A percentile compares a stretch with the other conserved stretches of the same genome.
phyloP scores from a whole-genome alignment of 2,329 filamentous ascomycete genomes.

The Aspergillus sergii region DNA sequence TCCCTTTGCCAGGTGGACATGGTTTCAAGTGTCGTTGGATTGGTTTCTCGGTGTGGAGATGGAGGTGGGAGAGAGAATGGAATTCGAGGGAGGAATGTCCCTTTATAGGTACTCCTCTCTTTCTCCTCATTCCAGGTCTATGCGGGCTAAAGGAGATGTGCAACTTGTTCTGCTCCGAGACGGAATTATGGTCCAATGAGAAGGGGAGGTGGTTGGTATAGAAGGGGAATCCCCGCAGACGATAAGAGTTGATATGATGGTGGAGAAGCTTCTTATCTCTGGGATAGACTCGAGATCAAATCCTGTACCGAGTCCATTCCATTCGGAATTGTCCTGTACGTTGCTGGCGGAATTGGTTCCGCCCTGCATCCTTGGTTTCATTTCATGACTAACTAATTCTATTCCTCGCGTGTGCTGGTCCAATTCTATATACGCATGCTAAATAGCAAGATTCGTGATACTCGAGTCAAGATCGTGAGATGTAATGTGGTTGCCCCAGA shows the following conservation, averaged over 20 bases:
- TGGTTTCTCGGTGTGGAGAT: background rate
- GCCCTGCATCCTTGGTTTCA: background rate
- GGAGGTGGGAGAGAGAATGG: background rate
- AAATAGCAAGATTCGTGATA: constrained; percentile 4
- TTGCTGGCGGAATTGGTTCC: background rate
- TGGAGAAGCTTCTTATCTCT: background rate
- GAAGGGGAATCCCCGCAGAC: background rate
- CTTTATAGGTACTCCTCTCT: background rate
- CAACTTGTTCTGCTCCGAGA: background rate
- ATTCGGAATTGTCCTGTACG: too few relatives aligned
- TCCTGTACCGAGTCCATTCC: too few relatives aligned
- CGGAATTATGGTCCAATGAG: background rate
- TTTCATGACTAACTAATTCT: background rate
- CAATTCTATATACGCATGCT: background rate
- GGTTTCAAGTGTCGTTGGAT: background rate
- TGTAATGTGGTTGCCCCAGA: constrained; percentile 77
- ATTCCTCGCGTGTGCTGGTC: background rate
- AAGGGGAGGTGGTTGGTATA: background rate
- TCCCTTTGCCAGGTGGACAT: constrained; percentile 35
- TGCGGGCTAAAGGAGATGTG: background rate
- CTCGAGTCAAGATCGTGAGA: constrained; percentile 11
- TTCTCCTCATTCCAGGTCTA: background rate
- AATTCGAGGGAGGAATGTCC: too few relatives aligned
- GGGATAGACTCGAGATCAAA: background rate
- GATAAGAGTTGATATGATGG: background rate